These are phyloP conservation scores for Adenanthera pavonina DNA, from an alignment of 306 rosid genomes.

Conservation along the genomic window DNA sequence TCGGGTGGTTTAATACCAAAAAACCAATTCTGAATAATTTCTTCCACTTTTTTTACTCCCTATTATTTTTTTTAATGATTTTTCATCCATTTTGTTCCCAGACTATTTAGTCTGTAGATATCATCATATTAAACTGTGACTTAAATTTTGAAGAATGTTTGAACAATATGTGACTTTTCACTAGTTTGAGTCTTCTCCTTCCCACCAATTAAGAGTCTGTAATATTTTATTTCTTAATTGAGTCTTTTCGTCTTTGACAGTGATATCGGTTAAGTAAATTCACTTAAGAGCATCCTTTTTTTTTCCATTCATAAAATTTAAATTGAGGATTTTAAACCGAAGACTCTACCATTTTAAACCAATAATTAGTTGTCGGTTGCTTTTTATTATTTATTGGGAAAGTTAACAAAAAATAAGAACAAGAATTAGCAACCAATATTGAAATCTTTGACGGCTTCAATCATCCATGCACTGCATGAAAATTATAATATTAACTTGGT, in stretches of 20 bases:
- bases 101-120: not conserved
- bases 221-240: too few species aligned
- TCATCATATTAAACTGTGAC: not conserved
- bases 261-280: too few species aligned
- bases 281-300: too few species aligned
- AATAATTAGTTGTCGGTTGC: too few species aligned
- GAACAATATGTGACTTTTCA: not conserved
- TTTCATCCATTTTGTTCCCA: not conserved
- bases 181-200: not conserved
- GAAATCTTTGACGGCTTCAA: conserved; percentile 25
- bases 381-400: not conserved
- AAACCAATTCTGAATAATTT: not conserved
- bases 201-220: not conserved
- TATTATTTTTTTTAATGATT: too few species aligned
- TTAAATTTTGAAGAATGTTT: not conserved
- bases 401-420: not conserved
- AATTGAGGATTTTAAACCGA: too few species aligned
- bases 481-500: conserved; percentile 2
- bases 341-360: too few species aligned
- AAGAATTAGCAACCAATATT: not conserved
- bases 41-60: not conserved
- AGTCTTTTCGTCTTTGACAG: too few species aligned
- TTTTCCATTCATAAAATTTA: too few species aligned
- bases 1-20: too few species aligned
- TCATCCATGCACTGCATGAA: conserved; percentile 25